phyloP scores from a whole-genome alignment of 108 stramenopile genomes.

The Epithemia pelagica region DNA sequence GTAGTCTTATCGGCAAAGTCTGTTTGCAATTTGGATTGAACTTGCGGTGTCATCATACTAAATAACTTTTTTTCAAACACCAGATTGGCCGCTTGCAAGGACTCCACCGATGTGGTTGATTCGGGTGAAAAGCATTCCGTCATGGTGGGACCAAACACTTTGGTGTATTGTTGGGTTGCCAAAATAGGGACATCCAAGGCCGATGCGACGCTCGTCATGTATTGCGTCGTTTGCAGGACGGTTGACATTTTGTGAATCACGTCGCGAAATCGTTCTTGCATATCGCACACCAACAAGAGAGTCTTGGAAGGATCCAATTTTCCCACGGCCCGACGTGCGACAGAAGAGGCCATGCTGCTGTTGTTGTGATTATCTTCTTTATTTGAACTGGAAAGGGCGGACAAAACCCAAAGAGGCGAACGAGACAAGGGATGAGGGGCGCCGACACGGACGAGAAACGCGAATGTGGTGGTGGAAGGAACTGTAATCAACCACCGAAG shows the following conservation, averaged over 20 bases:
- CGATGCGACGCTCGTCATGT: slow-evolving; percentile 81
- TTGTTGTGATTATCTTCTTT: slow-evolving; percentile 7
- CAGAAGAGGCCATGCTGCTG: not conserved
- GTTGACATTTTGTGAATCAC: slow-evolving; percentile 77
- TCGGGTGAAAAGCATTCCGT: slow-evolving; percentile 34
- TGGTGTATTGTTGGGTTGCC: slow-evolving; percentile 95
- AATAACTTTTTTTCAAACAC: slow-evolving; percentile 92
- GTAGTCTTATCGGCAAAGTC: slow-evolving; percentile 26
- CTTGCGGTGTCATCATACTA: slow-evolving; percentile 85
- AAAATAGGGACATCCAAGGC: slow-evolving; percentile 79
- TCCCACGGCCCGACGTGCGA: slow-evolving; percentile 38
- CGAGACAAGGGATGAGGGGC: too few species aligned
- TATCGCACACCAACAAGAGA: slow-evolving; percentile 86
- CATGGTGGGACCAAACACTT: slow-evolving; percentile 86
- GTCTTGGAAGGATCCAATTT: slow-evolving; percentile 72
- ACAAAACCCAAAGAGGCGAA: not conserved
- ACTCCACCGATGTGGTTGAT: slow-evolving; percentile 13
- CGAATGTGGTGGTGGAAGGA: too few species aligned
- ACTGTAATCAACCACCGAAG: too few species aligned
- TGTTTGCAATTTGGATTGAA: slow-evolving; percentile 38
- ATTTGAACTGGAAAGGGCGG: not conserved
- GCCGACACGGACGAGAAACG: too few species aligned
- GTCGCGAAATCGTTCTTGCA: slow-evolving; percentile 92
- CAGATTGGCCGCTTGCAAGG: not conserved
- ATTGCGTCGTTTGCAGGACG: slow-evolving; percentile 73